Base-by-base conservation (phyloP, 2,329 filamentous ascomycete genomes). In the Hyphodiscus sp. region DNA sequence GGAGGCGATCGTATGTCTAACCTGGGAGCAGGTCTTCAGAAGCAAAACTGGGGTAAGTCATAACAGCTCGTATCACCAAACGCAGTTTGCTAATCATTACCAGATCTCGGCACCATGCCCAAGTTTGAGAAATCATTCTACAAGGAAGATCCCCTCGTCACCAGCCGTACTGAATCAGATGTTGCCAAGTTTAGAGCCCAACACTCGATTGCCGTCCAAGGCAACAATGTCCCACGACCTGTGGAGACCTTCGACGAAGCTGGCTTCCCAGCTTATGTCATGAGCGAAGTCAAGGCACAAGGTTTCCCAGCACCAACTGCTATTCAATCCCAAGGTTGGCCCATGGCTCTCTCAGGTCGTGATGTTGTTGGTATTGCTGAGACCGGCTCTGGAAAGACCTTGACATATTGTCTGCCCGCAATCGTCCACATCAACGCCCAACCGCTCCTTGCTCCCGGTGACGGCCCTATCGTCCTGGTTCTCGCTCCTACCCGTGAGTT, bases 91-190 rank as follows among this genome's bases (percentile, higher is more conserved):
- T 11, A 19, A 2, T 5, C 11, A 44, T 26, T 52, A 20, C 18
- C 62, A 94, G 94, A 99, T 70, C 66, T 94, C 51, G 77, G 71
- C 67, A 71, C 85, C 7, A 69, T 99, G 45, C 92, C 94, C 65
- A 97, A 97, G 74, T 99, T 99, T 75, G 94, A 99, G 71, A 99
- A 99, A 76, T 91, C 89, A 9, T 99, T 99, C 77, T 99, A 99
- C 82, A 96, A 97, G 78, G 94, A 97, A 75, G 85, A 94, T 69
- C 80, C 86, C 30, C 82, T 83, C 56, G 92, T 99, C 57, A 74
- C 83, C 58, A 77, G 73, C 65, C 89, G 94, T 67, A 84, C 89
- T 13, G 71, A 81, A 43, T 81, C 82, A 53, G 92, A 97, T 59
- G 87, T 99, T 54, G 87, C 91, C 26, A 87, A 85, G 52, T 99